Evolutionary conservation across 768 basidiomycete genomes (phyloP).

Genomic region (Tremella mesenterica): DNA sequence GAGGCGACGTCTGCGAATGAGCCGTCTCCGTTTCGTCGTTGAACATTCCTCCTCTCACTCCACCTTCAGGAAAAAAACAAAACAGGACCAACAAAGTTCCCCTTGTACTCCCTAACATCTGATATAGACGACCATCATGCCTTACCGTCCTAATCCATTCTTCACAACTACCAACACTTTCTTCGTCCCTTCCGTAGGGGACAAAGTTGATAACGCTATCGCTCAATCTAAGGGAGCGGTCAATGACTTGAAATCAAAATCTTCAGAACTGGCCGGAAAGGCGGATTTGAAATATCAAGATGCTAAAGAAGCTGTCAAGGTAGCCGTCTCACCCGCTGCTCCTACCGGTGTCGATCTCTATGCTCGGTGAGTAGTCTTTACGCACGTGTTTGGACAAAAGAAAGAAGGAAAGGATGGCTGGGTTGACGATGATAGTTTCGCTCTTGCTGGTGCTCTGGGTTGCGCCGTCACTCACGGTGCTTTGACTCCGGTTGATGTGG

Average conservation of each 20-base stretch:
- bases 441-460: conserved; percentile 44
- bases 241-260: conserved; percentile 27
- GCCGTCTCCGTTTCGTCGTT: no score
- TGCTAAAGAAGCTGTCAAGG: conserved; percentile 38
- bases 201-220: conserved; percentile 43
- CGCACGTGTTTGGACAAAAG: no score
- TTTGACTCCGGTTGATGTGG: conserved; percentile 63
- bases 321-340: conserved; percentile 21
- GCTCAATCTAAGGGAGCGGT: conserved; percentile 31
- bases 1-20: no score
- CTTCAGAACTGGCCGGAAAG: conserved; percentile 20
- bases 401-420: no score
- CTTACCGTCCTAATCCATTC: conserved; percentile 42
- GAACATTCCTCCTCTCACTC: no score
- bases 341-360: conserved; percentile 43
- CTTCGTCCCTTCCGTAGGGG: conserved; percentile 42
- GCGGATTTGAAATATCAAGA: conserved; percentile 36
- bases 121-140: conserved; percentile 9
- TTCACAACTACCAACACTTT: conserved; percentile 39
- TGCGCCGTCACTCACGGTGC: conserved; percentile 46
- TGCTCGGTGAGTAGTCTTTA: conserved; percentile 26
- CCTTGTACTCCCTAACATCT: neutral
- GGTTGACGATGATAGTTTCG: no score
- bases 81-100: no score
- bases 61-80: no score